These are phyloP conservation scores for Microsporum audouinii DNA, from an alignment of 2,329 filamentous ascomycete species.

Conservation along the genomic window DNA sequence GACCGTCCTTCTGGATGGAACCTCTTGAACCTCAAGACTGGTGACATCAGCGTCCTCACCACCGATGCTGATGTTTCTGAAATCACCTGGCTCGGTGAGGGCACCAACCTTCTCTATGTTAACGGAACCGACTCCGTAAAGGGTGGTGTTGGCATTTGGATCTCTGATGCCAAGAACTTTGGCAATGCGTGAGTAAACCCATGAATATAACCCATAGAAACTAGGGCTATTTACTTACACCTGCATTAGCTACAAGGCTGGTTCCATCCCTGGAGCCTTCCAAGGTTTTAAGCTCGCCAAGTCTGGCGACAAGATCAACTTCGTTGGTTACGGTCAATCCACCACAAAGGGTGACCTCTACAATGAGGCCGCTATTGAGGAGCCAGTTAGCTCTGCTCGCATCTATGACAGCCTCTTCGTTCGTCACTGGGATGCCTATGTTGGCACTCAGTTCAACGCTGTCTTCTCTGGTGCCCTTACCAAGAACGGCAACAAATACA, in stretches of 20 bases:
- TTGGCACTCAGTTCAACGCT: constrained; percentile 55
- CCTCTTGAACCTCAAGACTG: constrained; percentile 59
- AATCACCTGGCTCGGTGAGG: constrained; percentile 62
- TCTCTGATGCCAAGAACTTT: constrained; percentile 26
- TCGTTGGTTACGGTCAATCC: constrained; percentile 48
- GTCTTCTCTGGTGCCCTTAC: constrained; percentile 60
- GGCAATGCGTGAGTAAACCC: constrained; percentile 20
- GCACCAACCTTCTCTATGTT: constrained; percentile 50
- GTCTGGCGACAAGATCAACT: constrained; percentile 37
- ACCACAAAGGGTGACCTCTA: constrained; percentile 58
- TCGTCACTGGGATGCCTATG: constrained; percentile 73
- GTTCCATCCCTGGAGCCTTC: constrained; percentile 28
- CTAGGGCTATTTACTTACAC: constrained; percentile 3
- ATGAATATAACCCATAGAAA: neutral
- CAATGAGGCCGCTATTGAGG: constrained; percentile 51
- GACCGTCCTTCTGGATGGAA: constrained; percentile 49
- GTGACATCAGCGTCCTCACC: constrained; percentile 54
- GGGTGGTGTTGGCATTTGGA: constrained; percentile 31
- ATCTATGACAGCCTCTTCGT: constrained; percentile 67
- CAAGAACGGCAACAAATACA: constrained; percentile 27
- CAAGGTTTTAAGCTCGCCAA: constrained; percentile 30
- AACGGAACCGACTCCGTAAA: constrained; percentile 32
- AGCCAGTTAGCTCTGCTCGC: constrained; percentile 52
- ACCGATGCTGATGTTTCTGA: constrained; percentile 56
- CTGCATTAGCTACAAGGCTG: constrained; percentile 27